These are phyloP conservation scores for Adansonia grandidieri DNA, from an alignment of 441 rosid genomes.

Conservation along the genomic window DNA sequence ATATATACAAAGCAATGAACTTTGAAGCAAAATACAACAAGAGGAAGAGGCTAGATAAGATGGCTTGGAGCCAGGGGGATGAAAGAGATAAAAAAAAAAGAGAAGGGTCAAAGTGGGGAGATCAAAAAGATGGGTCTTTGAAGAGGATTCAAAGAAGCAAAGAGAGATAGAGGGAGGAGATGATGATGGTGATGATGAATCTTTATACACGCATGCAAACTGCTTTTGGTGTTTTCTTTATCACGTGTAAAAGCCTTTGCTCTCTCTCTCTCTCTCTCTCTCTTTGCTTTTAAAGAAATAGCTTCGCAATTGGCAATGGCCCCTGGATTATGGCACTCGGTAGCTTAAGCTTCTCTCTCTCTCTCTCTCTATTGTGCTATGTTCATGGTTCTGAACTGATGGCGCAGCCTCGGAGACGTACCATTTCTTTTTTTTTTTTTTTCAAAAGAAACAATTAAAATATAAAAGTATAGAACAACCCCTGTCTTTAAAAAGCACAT, in stretches of 20 bases:
- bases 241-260: slow-evolving; percentile 80
- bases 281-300: slow-evolving; percentile 20
- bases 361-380: slow-evolving; percentile 37
- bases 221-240: slow-evolving; percentile 78
- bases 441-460: not conserved
- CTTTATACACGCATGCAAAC: slow-evolving; percentile 95
- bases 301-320: not conserved
- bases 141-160: slow-evolving; percentile 27
- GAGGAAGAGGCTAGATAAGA: not conserved
- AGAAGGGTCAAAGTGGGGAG: slow-evolving; percentile 21
- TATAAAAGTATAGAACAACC: not conserved
- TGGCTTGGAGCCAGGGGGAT: slow-evolving; percentile 23
- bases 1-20: slow-evolving; percentile 16
- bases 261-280: not conserved
- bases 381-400: slow-evolving; percentile 41
- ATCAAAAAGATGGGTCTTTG: slow-evolving; percentile 33
- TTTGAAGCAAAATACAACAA: slow-evolving; percentile 1
- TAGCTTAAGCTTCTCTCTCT: slow-evolving; percentile 19
- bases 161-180: slow-evolving; percentile 30
- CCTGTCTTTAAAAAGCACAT: slow-evolving; percentile 15
- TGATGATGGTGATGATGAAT: slow-evolving; percentile 57
- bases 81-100: slow-evolving; percentile 25
- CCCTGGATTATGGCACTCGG: no score
- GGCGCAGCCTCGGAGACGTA: slow-evolving; percentile 51
- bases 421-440: slow-evolving; percentile 15